These are phyloP conservation scores for Apostasia shenzhenica DNA, from an alignment of 106 monocot species.

Conservation along the genomic window DNA sequence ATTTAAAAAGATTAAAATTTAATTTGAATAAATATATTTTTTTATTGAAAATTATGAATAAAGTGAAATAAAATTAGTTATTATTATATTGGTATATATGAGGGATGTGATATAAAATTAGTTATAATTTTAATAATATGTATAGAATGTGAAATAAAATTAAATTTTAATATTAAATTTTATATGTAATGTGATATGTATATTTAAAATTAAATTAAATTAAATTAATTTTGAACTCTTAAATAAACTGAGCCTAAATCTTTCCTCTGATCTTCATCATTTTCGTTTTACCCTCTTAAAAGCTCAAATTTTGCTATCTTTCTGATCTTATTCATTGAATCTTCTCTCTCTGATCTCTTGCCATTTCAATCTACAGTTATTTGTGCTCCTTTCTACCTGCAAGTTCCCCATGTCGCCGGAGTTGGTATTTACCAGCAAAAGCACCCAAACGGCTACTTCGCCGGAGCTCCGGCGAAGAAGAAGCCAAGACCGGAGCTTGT, in stretches of 20 bases:
- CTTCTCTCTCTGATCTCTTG: background rate
- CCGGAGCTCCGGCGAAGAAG: constrained; percentile 1
- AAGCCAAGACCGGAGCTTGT: background rate
- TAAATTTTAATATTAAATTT: too few species aligned
- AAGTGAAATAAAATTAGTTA: too few species aligned
- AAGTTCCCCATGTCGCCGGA: constrained; percentile 4
- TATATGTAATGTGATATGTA: too few species aligned
- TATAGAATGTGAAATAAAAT: too few species aligned
- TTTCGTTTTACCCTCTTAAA: background rate
- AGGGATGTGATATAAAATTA: too few species aligned
- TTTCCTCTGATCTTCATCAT: background rate
- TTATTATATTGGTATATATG: too few species aligned
- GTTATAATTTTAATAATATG: too few species aligned
- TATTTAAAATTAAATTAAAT: too few species aligned
- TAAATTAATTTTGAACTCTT: background rate
- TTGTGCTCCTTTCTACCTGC: constrained; percentile 28
- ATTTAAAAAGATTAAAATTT: too few species aligned
- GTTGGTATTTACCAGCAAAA: constrained; percentile 23
- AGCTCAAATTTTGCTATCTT: background rate
- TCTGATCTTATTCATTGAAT: background rate
- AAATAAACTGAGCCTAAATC: too few species aligned
- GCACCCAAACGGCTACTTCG: constrained; percentile 5
- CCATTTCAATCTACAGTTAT: constrained; percentile 22
- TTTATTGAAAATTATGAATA: too few species aligned
- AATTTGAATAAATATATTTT: too few species aligned